Evolutionary conservation across 495 filamentous ascomycete genomes (phyloP), one percentile per base, ranked within the genome.

Genomic region (Xylaria sp.): DNA sequence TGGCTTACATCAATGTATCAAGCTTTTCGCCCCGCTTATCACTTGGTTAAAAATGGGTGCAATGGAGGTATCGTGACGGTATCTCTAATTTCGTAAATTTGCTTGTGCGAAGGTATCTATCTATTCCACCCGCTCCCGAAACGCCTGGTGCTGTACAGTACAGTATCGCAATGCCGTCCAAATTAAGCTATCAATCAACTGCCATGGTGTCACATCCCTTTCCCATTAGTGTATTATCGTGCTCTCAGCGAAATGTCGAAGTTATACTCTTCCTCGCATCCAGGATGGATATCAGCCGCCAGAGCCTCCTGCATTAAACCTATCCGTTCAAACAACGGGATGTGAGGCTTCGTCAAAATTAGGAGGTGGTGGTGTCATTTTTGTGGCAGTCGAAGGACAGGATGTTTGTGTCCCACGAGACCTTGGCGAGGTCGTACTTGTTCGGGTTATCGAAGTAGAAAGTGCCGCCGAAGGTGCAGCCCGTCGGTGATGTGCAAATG

Each of bases 401-500:
- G 63, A 85, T 73, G 24, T 72, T 69, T 50, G 70, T 68, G 58
- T 82, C 74, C 83, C 82, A 84, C 52, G 72, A 53, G 31, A 82
- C 76, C 35, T 63, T 64, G 8, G 73, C 73, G 37, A 84, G 67
- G 63, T 84, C 77, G 76, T 75, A 82, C 71, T 81, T 83, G 71
- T 80, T 6, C 24, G 73, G 69, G 55, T 78, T 79, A 58, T 73
- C 44, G 68, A 78, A 82, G 57, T 75, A 73, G 43, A 84, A 76
- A 12, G 77, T 57, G 41, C 79, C 80, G 63, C 75, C 76, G 53
- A 83, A 78, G 21, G 82, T 83, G 77, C 83, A 85, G 55, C 83
- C 83, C n/a, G 75, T 77, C n/a, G 82, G 81, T 26, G 81, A 82
- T 0, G 63, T 81, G 80, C 83, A 84, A 33, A 82, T 77, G 4